phyloP scores from a whole-genome alignment of 2,329 filamentous ascomycete genomes.

The Eutypella sp. region DNA sequence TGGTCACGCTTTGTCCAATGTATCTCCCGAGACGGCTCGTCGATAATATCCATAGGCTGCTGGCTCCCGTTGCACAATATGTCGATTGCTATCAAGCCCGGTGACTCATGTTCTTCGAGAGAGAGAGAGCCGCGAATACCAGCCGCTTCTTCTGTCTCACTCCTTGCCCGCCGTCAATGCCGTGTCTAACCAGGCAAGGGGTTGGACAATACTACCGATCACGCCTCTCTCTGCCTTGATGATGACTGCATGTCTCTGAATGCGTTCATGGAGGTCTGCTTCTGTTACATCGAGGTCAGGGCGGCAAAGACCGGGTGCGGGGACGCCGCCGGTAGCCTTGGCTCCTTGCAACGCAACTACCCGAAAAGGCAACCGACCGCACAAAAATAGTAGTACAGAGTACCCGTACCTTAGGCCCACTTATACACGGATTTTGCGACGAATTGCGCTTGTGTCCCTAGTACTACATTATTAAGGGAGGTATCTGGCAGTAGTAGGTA shows the following conservation, averaged over 20 bases:
- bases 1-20: no score
- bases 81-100: not conserved
- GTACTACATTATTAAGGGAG: no score
- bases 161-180: not conserved
- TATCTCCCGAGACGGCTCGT: no score
- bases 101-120: no score
- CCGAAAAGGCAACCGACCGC: not conserved
- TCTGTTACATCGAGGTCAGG: no score
- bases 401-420: not conserved
- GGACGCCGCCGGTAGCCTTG: not conserved
- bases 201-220: not conserved
- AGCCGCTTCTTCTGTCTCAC: not conserved
- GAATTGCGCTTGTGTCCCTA: no score
- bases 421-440: no score
- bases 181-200: not conserved
- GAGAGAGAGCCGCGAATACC: not conserved
- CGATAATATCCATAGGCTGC: no score
- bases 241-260: not conserved
- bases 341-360: not conserved
- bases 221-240: not conserved
- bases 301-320: not conserved
- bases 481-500: no score
- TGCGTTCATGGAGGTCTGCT: no score
- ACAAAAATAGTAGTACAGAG: not conserved
- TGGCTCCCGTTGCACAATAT: not conserved